Evolutionary conservation across 1,139 yeast species (phyloP), one percentile per base, ranked within the genome.

Genomic region (Blastobotrys arbuscula): DNA sequence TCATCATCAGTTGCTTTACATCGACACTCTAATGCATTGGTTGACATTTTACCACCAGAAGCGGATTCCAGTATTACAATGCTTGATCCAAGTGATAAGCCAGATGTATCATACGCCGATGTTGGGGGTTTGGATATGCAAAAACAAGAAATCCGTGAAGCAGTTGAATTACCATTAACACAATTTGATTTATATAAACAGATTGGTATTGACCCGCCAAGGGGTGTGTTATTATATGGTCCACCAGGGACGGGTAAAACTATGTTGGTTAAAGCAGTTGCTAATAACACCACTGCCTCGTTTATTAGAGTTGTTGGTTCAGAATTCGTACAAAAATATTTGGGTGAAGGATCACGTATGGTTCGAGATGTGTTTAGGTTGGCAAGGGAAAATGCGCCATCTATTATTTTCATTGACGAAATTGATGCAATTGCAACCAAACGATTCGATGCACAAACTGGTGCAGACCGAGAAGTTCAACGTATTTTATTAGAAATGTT

Each of bases 171-270:
- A 57, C 99, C 99, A 16, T 77, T 94, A 64, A 85, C 96, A 18
- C 98, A 94, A 68, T 95, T 94, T 45, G 98, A 94, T 62, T 75
- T 94, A 59, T 94, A 94, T 70, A 84, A 88, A 60, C 97, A 94
- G 70, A 94, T 94, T 65, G 99, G 99, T 70, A 94, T 94, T 58
- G 97, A 94, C 63, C 98, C 98, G 33, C 98, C 99, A 55, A 80
- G 97, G 60, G 99, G 99, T 63, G 98, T 94, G 34, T 72, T 94
- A 59, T 75, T 94, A 54, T 94, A 92, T 68, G 99, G 99, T 20
- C 97, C 98, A 16, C 99, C 99, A 44, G 99, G 99, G 67, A 94
- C 98, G 3, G 99, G 99, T 61, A 94, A 94, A 69, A 94, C 99
- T 36, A 89, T 94, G 97, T 78, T 94, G 67, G 99, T 90, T 48